Evolutionary conservation across 2,329 filamentous ascomycete genomes (phyloP).

Genomic region (Penicillium sp.): DNA sequence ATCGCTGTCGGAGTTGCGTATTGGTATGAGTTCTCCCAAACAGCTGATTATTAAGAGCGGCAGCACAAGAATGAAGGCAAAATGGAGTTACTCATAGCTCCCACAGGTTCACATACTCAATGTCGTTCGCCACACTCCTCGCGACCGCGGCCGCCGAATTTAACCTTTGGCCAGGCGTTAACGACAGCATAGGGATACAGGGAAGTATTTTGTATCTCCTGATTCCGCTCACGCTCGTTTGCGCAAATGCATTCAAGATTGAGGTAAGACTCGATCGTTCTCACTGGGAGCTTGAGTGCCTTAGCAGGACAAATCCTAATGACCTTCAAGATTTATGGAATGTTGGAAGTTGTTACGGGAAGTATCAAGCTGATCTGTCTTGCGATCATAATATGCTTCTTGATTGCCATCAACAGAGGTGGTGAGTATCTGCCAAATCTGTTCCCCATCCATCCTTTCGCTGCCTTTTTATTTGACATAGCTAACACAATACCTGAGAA

Average conservation of each 20-base stretch:
- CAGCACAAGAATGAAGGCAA: background rate
- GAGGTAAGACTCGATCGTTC: slow-evolving; percentile 11
- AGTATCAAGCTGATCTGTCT: slow-evolving; percentile 24
- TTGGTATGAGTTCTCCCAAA: slow-evolving; percentile 28
- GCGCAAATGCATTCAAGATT: slow-evolving; percentile 23
- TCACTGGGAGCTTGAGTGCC: background rate
- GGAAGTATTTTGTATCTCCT: slow-evolving; percentile 24
- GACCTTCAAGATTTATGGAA: slow-evolving; percentile 21
- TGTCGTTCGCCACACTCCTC: slow-evolving; percentile 33
- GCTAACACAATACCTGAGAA: background rate
- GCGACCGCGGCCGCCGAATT: slow-evolving; percentile 28
- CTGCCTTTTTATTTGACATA: background rate
- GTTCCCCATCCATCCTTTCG: background rate
- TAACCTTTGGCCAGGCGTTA: slow-evolving; percentile 26
- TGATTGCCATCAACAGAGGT: slow-evolving; percentile 26
- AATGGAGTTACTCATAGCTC: background rate
- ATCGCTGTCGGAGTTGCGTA: slow-evolving; percentile 38
- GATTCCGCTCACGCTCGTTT: slow-evolving; percentile 23
- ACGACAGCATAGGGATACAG: slow-evolving; percentile 18
- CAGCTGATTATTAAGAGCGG: background rate
- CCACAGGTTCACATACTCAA: slow-evolving; percentile 32
- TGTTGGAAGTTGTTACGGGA: slow-evolving; percentile 25
- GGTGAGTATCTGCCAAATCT: slow-evolving; percentile 12
- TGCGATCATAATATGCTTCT: slow-evolving; percentile 15
- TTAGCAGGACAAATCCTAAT: background rate